Base-by-base conservation (phyloP, 768 basidiomycete species). In the Phlegmacium glaucopus region DNA sequence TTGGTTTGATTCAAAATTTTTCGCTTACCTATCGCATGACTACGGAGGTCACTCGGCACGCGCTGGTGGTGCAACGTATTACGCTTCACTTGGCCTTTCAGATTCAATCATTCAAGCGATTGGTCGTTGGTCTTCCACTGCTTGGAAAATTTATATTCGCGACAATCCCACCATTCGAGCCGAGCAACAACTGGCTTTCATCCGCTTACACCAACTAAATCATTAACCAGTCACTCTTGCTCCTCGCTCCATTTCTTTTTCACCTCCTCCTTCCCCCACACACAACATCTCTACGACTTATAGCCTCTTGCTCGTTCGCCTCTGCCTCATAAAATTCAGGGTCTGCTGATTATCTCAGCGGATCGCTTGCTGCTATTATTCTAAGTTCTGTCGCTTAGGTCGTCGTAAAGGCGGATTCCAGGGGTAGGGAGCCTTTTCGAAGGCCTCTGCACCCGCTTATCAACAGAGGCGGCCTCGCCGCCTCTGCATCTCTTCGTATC, bases 101-200 rank as follows among this genome's bases (percentile, higher is more conserved):
- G 42, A 42, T 3, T 30, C 43, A 2, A 27, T 51, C 10, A 58
- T 58, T 15, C 56, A 58, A 10, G 45, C 48, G 0, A 13, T 48
- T 1, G 51, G 54, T 0, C 25, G 50, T 11, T 57, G 53, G 56
- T 46, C 50, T 0, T 57, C 56, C 4, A 40, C n/a, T n/a, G n/a
- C 53, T 1, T 55, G 50, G 45, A 32, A 47, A 6, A 55, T 53
- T 8, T 58, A 58, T 32, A 51, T 58, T 5, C 28, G 49, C 2
- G 27, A 53, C 7, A 50, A 49, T 29, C 56, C 48, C 1, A 16
- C 43, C 0, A 28, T 49, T 9, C 26, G 25, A 1, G 48, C 48
- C 0, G 39, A 49, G 26, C 48, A 43, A 2, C 37, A 47, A 27
- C 26, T 47, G 1, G 46, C 46, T 2, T 9, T 4, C 1, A 12